Conservation (phyloP, 345 rosid genomes). For the Hibiscus tridactylites region DNA sequence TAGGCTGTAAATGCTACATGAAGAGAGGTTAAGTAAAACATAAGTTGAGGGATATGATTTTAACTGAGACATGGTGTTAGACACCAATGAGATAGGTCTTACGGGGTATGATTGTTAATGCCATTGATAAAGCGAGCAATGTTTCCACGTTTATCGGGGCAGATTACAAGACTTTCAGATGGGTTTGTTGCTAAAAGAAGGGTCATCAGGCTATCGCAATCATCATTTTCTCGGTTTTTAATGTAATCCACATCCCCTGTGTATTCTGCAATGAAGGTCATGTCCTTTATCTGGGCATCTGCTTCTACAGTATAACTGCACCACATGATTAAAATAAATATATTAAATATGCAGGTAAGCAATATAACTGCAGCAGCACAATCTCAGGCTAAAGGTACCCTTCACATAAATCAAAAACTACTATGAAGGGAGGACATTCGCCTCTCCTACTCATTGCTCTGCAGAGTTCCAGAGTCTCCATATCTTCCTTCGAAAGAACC, state of each 20-base stretch:
- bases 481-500: constrained; percentile 78
- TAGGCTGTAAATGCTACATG: neutral
- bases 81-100: constrained; percentile 22
- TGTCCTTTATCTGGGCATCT: constrained; percentile 71
- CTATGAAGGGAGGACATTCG: constrained; percentile 75
- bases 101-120: constrained; percentile 77
- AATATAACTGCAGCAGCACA: constrained; percentile 8
- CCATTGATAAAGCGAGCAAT: constrained; percentile 85
- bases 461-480: constrained; percentile 62
- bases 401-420: constrained; percentile 79
- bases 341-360: neutral
- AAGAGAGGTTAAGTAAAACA: neutral
- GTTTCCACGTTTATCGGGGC: constrained; percentile 86
- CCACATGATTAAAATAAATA: constrained; percentile 11
- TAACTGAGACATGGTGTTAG: neutral
- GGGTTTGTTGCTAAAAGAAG: constrained; percentile 62
- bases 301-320: constrained; percentile 87
- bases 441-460: constrained; percentile 67
- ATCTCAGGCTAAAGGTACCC: constrained; percentile 43
- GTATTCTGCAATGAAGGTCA: constrained; percentile 79
- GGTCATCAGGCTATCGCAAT: constrained; percentile 91
- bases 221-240: constrained; percentile 66
- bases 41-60: neutral
- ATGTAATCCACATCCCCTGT: constrained; percentile 89
- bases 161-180: constrained; percentile 65